Conservation (phyloP, 306 rosid species). For the Dalbergia cochinchinensis region DNA sequence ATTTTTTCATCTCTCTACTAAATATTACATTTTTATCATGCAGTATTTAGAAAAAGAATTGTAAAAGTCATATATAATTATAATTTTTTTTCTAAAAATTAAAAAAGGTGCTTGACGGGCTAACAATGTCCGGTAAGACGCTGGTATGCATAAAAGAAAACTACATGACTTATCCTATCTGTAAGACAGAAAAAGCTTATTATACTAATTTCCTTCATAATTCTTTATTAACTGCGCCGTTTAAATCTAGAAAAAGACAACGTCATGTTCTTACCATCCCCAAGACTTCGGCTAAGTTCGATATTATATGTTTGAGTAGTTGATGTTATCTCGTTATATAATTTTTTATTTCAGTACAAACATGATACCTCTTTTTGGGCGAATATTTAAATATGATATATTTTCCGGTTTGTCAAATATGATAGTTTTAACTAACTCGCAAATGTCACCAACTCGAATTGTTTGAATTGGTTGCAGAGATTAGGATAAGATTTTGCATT, state of each 20-base stretch:
- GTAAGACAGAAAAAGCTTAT: background rate
- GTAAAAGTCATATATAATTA: no score
- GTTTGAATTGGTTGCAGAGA: constrained; percentile 7
- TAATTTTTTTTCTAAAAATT: no score
- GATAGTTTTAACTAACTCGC: background rate
- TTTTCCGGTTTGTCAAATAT: no score
- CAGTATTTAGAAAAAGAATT: no score
- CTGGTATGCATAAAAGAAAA: background rate
- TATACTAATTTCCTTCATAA: background rate
- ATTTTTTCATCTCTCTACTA: no score
- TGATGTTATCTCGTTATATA: background rate
- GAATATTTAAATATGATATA: background rate
- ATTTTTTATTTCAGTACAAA: background rate
- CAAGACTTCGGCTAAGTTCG: background rate
- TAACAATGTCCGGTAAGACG: no score
- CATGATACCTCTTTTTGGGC: background rate
- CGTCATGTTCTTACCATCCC: constrained; percentile 3
- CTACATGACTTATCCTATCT: background rate
- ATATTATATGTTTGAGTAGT: background rate
- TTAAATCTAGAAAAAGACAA: background rate
- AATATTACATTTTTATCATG: no score
- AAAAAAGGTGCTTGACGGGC: no score
- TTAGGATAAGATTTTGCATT: background rate
- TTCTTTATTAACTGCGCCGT: background rate
- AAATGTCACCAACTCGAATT: background rate